Base-by-base conservation (phyloP, 2,329 filamentous ascomycete species). In the Immersiporthe knoxdaviesiana region DNA sequence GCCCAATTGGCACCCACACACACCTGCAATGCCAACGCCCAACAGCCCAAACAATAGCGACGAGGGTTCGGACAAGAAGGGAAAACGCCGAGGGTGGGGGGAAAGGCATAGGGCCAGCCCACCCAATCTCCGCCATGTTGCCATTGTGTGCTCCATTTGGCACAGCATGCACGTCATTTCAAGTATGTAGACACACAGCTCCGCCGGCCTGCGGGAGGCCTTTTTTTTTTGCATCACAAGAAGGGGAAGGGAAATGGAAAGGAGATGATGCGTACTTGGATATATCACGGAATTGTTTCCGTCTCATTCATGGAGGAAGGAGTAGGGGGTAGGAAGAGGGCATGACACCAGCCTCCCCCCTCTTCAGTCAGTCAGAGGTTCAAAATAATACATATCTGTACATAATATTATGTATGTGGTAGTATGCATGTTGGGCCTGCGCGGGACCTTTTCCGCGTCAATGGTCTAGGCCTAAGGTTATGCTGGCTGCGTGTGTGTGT, bases 91-190 rank as follows among this genome's bases (percentile, higher is more conserved):
- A 18, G 16, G 41, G 21, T 18, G 44, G 21, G 44, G 44, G 44
- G 44, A 16, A n/a, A 21, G 3, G 7, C 41, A 21, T 2, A 2
- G 41, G 44, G 21, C 21, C 41, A 44, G 47, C n/a, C 47, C 21
- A 24, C 50, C 50, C 24, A 54, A 54, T 27, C 24, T 27, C 11
- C 50, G n/a, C 50, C 50, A 11, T 27, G n/a, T 24, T 54, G 24
- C 50, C n/a, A 27, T 54, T 7, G 8, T 54, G 50, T 24, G 24
- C 11, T 47, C 12, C 10, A 21, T 54, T 21, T 27, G 50, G 50
- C 50, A 54, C 50, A 30, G 12, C 14, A 56, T 56, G 27, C 52
- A 56, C 52, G 52, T 56, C 27, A 56, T 54, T 30, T 54, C n/a
- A n/a, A n/a, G n/a, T 56, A 5, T 56, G 24, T 1, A 56, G 24